A percentile compares a stretch with the other conserved stretches of the same genome.
phyloP scores from a whole-genome alignment of 306 rosid species.

The Corylus americana region DNA sequence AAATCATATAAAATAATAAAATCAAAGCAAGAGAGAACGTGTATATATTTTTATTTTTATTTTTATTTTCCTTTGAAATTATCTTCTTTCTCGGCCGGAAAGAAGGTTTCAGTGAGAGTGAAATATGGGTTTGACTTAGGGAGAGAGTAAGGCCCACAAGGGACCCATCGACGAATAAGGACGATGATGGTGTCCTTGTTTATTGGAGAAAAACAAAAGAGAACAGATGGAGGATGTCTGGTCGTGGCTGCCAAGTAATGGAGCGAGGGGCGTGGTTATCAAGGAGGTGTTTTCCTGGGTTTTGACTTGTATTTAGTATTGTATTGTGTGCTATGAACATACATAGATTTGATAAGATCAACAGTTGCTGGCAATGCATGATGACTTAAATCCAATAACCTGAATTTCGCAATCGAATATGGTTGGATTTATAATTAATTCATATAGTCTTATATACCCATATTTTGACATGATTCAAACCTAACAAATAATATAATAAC shows the following conservation, averaged over 20 bases:
- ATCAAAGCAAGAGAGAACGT: background rate
- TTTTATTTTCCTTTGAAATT: no score
- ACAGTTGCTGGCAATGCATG: background rate
- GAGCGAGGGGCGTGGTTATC: no score
- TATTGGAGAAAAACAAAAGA: background rate
- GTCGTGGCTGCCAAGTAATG: background rate
- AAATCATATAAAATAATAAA: background rate
- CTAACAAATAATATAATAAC: no score
- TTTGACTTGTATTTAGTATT: background rate
- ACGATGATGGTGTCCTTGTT: background rate
- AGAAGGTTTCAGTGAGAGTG: background rate
- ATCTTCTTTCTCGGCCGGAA: background rate
- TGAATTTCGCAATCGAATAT: no score
- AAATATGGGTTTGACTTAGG: background rate
- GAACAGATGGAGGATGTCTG: background rate
- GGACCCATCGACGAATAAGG: background rate
- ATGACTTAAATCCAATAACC: no score
- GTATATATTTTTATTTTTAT: background rate
- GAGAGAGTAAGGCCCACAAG: background rate
- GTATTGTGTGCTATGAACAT: no score
- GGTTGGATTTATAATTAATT: no score
- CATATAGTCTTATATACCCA: no score
- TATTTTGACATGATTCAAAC: no score
- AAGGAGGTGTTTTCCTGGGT: slow-evolving; percentile 16
- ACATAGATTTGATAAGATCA: background rate